Evolutionary conservation across 306 rosid species (phyloP).

Genomic region (Cicer yamashitae): DNA sequence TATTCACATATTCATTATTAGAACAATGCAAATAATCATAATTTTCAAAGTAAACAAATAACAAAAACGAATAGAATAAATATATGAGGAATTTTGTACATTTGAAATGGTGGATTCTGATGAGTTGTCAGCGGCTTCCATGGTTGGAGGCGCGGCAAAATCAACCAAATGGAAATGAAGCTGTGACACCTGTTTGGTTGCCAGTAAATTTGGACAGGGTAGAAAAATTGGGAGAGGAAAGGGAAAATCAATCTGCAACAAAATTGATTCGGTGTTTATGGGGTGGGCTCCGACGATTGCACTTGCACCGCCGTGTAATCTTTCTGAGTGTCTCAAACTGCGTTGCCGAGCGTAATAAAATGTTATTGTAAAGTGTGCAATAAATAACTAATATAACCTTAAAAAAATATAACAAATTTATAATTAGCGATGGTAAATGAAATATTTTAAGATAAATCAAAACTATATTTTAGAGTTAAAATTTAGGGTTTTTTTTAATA

Average conservation of each 20-base stretch:
- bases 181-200: slow-evolving; percentile 18
- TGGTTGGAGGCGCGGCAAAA: slow-evolving; percentile 43
- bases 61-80: slow-evolving; percentile 3
- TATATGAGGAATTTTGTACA: slow-evolving; percentile 41
- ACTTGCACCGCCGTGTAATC: slow-evolving; percentile 40
- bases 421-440: no score
- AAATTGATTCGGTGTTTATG: slow-evolving; percentile 10
- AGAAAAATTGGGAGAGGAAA: neutral
- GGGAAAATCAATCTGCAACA: slow-evolving; percentile 5
- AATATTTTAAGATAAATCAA: no score
- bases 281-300: slow-evolving; percentile 3
- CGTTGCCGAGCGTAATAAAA: neutral
- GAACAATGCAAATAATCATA: neutral
- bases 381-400: no score
- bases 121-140: slow-evolving; percentile 53
- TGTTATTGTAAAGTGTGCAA: no score
- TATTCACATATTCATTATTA: neutral
- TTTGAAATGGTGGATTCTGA: slow-evolving; percentile 49
- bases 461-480: no score
- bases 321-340: neutral
- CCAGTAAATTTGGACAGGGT: neutral
- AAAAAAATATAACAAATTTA: no score
- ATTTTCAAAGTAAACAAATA: neutral
- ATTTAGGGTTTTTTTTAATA: no score
- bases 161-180: slow-evolving; percentile 29